Percentiles rank a stretch among this genome's conserved stretches.
phyloP scores from a whole-genome alignment of 495 filamentous ascomycete species.

The Aspergillus sclerotiicarbonarius region DNA sequence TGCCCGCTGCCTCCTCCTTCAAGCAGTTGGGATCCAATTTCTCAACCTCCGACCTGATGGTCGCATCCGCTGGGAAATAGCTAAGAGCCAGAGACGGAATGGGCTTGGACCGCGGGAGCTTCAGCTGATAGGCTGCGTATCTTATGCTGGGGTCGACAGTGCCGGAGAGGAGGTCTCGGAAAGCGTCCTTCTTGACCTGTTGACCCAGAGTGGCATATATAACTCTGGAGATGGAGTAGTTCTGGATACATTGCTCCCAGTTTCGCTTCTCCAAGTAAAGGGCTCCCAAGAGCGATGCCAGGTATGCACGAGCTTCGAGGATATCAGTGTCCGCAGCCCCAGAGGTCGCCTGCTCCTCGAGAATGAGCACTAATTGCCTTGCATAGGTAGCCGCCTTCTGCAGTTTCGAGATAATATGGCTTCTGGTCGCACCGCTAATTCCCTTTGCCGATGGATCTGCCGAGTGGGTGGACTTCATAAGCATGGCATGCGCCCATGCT shows the following conservation, averaged over 20 bases:
- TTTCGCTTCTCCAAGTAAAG: slow-evolving; percentile 79
- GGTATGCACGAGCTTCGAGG: slow-evolving; percentile 85
- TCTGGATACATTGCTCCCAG: slow-evolving; percentile 76
- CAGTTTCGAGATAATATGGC: slow-evolving; percentile 84
- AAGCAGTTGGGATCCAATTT: slow-evolving; percentile 69
- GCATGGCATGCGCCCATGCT: slow-evolving; percentile 95
- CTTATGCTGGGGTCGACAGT: slow-evolving; percentile 92
- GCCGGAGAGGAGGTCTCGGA: slow-evolving; percentile 77
- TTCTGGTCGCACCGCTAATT: slow-evolving; percentile 72
- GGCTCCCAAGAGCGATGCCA: slow-evolving; percentile 68
- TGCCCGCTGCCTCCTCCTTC: slow-evolving; percentile 59
- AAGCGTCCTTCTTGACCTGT: slow-evolving; percentile 64
- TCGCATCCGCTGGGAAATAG: slow-evolving; percentile 63
- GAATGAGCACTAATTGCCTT: slow-evolving; percentile 60
- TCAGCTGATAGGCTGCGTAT: slow-evolving; percentile 89
- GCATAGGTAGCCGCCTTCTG: slow-evolving; percentile 74
- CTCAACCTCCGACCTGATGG: slow-evolving; percentile 64
- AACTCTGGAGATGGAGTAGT: slow-evolving; percentile 72
- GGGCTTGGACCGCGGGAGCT: slow-evolving; percentile 77
- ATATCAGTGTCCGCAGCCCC: slow-evolving; percentile 69
- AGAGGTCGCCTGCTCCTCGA: slow-evolving; percentile 56
- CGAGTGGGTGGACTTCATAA: slow-evolving; percentile 81
- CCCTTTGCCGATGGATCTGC: slow-evolving; percentile 68
- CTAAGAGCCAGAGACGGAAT: slow-evolving; percentile 73
- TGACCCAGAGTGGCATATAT: slow-evolving; percentile 78